These are phyloP conservation scores for Aspergillus hancockii DNA, from an alignment of 495 filamentous ascomycete species.

Conservation along the genomic window DNA sequence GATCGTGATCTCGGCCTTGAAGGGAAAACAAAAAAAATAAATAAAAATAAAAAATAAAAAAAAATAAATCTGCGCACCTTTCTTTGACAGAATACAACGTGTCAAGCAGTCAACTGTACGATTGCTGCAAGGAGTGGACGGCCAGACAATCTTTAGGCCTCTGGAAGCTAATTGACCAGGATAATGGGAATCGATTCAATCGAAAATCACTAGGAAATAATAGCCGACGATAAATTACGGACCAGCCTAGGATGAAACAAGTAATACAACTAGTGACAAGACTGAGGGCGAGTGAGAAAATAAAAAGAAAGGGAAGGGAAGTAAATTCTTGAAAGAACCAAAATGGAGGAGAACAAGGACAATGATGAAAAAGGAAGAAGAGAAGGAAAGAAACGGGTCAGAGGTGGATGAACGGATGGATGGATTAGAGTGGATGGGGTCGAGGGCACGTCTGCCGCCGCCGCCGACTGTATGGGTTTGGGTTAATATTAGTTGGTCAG, in stretches of 20 bases:
- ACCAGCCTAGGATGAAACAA: not conserved
- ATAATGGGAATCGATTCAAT: not conserved
- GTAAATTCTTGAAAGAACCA: slow-evolving; percentile 1
- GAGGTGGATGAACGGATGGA: slow-evolving; percentile 14
- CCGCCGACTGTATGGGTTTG: slow-evolving; percentile 3
- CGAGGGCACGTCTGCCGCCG: not conserved
- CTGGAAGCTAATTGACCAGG: slow-evolving; percentile 1
- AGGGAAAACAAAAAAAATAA: not conserved
- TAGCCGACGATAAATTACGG: slow-evolving; percentile 2
- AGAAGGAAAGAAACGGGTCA: slow-evolving; percentile 9
- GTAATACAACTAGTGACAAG: not conserved
- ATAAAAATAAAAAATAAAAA: slow-evolving; percentile 13
- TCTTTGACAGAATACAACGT: slow-evolving; percentile 20
- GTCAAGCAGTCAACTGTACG: slow-evolving; percentile 18
- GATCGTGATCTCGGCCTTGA: not conserved
- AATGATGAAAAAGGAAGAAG: slow-evolving; percentile 3
- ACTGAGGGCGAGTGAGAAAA: slow-evolving; percentile 3
- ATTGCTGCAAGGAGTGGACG: slow-evolving; percentile 25
- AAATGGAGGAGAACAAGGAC: slow-evolving; percentile 1
- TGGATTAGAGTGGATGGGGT: slow-evolving; percentile 10
- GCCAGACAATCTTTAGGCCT: not conserved
- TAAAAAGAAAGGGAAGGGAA: slow-evolving; percentile 1
- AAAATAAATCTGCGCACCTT: slow-evolving; percentile 17
- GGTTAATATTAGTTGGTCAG: slow-evolving; percentile 19
- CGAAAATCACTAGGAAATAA: slow-evolving; percentile 4